Evolutionary conservation across 306 rosid genomes (phyloP).

Genomic region (Trifolium fragiferum): DNA sequence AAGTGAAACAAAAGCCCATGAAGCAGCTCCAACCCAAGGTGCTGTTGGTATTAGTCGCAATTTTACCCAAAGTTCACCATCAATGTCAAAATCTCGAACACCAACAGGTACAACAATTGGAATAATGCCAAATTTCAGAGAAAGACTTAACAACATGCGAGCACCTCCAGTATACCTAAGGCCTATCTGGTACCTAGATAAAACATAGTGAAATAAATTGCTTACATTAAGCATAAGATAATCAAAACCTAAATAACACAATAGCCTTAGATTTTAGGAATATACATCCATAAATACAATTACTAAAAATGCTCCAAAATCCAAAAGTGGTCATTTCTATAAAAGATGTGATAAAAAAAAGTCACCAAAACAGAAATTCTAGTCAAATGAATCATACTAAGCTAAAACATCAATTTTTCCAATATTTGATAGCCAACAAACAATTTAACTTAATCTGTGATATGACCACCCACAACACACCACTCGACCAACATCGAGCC

Average conservation of each 20-base stretch:
- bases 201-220: conserved; percentile 30
- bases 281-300: conserved; percentile 24
- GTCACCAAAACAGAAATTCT: conserved; percentile 17
- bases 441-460: conserved; percentile 11
- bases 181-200: conserved; percentile 94
- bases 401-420: conserved; percentile 9
- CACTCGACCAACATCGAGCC: neutral
- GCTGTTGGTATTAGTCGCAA: conserved; percentile 81
- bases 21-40: conserved; percentile 98
- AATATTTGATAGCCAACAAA: conserved; percentile 18
- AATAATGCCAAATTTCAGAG: conserved; percentile 86
- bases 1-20: conserved; percentile 98
- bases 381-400: conserved; percentile 31
- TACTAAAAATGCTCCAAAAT: conserved; percentile 20
- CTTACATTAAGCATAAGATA: conserved; percentile 20
- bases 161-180: conserved; percentile 98
- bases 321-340: conserved; percentile 11
- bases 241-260: conserved; percentile 5
- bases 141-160: conserved; percentile 89
- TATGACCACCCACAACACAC: neutral
- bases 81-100: conserved; percentile 95
- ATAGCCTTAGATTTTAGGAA: conserved; percentile 26
- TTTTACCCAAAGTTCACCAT: conserved; percentile 99
- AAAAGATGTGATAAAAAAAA: conserved; percentile 16
- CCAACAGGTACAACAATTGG: conserved; percentile 92